Percentiles rank a stretch among this genome's conserved stretches.
Evolutionary conservation across 257 asterid species (phyloP).

Genomic region (Solanum paucissectum): DNA sequence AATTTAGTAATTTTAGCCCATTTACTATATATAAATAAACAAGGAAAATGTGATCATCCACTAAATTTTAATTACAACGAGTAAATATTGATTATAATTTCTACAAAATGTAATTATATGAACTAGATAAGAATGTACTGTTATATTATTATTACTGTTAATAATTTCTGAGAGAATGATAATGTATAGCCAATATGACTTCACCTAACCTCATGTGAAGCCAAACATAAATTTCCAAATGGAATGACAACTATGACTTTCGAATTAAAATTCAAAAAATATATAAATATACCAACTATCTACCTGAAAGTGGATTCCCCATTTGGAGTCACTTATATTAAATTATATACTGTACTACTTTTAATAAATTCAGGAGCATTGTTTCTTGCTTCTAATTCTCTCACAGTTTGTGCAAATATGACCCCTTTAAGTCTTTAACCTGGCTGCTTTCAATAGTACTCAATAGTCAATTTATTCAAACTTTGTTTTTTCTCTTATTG

Average conservation of each 20-base stretch:
- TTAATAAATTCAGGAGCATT: background rate
- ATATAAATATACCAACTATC: background rate
- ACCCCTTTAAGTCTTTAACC: background rate
- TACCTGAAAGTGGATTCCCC: constrained; percentile 5
- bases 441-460: background rate
- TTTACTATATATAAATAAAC: background rate
- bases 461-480: background rate
- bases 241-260: constrained; percentile 12
- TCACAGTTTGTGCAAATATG: background rate
- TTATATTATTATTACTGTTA: background rate
- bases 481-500: background rate
- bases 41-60: background rate
- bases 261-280: background rate
- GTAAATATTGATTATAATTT: background rate
- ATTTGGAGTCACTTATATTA: background rate
- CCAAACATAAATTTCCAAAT: constrained; percentile 6
- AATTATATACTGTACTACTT: background rate
- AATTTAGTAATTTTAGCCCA: background rate
- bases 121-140: background rate
- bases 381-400: background rate
- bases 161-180: background rate
- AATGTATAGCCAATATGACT: constrained; percentile 1
- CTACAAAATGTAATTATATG: background rate
- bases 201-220: constrained; percentile 17
- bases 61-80: background rate